These are phyloP conservation scores for Trichoderma brevicompactum DNA, from an alignment of 2,329 filamentous ascomycete species.

Conservation along the genomic window DNA sequence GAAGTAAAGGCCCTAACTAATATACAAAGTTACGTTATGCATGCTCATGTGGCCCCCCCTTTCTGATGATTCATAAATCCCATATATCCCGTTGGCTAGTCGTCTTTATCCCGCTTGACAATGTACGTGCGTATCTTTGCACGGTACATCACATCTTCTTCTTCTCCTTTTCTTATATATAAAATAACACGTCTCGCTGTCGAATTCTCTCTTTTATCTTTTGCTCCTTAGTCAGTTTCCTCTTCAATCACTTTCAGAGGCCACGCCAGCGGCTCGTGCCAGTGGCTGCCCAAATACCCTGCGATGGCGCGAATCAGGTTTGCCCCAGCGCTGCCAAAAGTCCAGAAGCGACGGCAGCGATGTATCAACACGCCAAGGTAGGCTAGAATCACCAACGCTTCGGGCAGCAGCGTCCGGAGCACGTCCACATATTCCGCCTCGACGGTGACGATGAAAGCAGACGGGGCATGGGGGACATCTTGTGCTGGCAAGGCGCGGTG, in stretches of 20 bases:
- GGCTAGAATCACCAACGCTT: conserved; percentile 53
- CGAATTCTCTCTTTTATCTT: background rate
- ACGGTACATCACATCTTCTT: background rate
- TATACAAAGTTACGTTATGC: conserved; percentile 16
- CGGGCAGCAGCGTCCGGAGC: conserved; percentile 44
- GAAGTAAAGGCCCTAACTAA: background rate
- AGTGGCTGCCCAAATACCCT: conserved; percentile 41
- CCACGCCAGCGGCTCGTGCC: conserved; percentile 43
- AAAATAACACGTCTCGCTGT: background rate
- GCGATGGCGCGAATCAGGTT: conserved; percentile 41
- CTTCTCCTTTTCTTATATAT: background rate
- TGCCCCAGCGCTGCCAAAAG: conserved; percentile 43
- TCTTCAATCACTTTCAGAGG: conserved; percentile 40
- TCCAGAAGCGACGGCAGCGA: conserved; percentile 46
- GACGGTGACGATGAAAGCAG: conserved; percentile 42
- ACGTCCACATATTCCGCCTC: conserved; percentile 43
- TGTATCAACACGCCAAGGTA: conserved; percentile 57
- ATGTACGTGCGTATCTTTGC: background rate
- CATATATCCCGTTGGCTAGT: conserved; percentile 3
- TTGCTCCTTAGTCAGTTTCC: conserved; percentile 35
- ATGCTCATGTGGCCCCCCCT: conserved; percentile 1
- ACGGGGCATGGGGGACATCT: conserved; percentile 39
- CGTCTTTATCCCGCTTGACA: background rate
- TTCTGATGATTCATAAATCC: conserved; percentile 5
- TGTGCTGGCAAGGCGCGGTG: conserved; percentile 35